Base-by-base conservation (phyloP, 2,329 filamentous ascomycete species). In the Chrysosporium keratinophilum region DNA sequence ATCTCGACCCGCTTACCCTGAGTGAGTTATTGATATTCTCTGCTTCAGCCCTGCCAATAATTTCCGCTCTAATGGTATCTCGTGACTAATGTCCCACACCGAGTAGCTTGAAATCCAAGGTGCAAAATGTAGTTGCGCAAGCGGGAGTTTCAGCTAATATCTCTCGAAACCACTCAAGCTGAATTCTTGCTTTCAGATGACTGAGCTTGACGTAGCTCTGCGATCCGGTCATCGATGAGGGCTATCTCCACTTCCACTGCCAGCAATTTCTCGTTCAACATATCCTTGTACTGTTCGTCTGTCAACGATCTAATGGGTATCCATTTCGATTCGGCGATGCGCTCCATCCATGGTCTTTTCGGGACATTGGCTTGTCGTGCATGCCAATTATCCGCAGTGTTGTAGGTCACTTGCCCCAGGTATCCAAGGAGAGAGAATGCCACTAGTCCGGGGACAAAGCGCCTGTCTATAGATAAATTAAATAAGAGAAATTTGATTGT, bases 231-330 rank as follows among this genome's bases (percentile, higher is more conserved):
- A 62, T 93, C 86, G 35, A 91, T 75, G 4, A 93, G 67, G 0
- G 86, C 82, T 67, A 93, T 88, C 57, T 91, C 85, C 0, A 80
- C 85, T 59, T 93, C 84, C 2, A 91, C 71, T 57, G 75, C 77
- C 23, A 91, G 66, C 40, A 88, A 70, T 69, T 84, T 88, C 65
- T 90, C 85, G 31, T 76, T 74, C 62, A 93, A 73, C 70, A 88
- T 81, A 0, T 76, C 71, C 55, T 79, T 78, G 63, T 93, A 93
- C 61, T 93, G 82, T 23, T 84, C 77, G 60, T 93, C 83, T 0
- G 80, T 81, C 23, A 93, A 71, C 11, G 79, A 78, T 61, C 78
- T 84, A 57, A 93, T 74, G 0, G 87, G 87, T 58, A 82, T 85
- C 79, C 83, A 88, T 63, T 78, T 83, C 33, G 80, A 84, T 46